Evolutionary conservation across 257 asterid genomes (phyloP), one percentile per base, ranked within the genome.

Genomic region (Nicotiana tomentosiformis): DNA sequence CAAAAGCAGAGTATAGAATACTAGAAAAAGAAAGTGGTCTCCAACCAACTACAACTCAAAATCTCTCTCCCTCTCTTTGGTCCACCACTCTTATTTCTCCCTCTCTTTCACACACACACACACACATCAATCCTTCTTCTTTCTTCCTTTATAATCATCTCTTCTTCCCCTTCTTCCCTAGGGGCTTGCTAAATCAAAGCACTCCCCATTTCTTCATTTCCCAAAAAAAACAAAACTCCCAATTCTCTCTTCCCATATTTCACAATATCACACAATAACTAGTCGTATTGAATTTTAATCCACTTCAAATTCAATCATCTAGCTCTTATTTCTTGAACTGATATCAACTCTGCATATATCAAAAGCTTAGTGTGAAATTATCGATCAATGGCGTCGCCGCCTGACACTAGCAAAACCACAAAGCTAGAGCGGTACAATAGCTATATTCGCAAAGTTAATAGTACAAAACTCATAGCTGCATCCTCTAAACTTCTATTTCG

Each of bases 401-500:
- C 94, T 9, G 95, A 91, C 84, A 88, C 88, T 29, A 91, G 93
- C 91, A 94, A 90, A 72, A 86, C 89, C 14, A 77, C 95, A 5
- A 94, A 94, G 89, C 86, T 94, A 0, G 98, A 94, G 51, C 84
- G 98, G 0, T 94, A 94, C 88, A 93, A 94, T 84, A 90, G 93
- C 87, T 92, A 93, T 84, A 90, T 94, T 90, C 89, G 95, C 58
- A 92, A 90, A 83, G 92, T 93, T 3, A 91, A 92, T 91, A 92
- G 92, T 85, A 91, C 97, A 0, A 92, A 92, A 57, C 91, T 94
- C 78, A 88, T 94, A 23, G 94, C 93, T 17, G 98, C 98, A 3
- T 94, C 97, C 7, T 95, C 98, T 2, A 95, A 94, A 70, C 93
- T 95, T 83, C 93, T 95, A 68, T 94, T 95, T 89, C 92, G 99